These are phyloP conservation scores for Mycosarcoma mackinlayi DNA, from an alignment of 1,284 basidiomycete genomes.

Conservation along the genomic window DNA sequence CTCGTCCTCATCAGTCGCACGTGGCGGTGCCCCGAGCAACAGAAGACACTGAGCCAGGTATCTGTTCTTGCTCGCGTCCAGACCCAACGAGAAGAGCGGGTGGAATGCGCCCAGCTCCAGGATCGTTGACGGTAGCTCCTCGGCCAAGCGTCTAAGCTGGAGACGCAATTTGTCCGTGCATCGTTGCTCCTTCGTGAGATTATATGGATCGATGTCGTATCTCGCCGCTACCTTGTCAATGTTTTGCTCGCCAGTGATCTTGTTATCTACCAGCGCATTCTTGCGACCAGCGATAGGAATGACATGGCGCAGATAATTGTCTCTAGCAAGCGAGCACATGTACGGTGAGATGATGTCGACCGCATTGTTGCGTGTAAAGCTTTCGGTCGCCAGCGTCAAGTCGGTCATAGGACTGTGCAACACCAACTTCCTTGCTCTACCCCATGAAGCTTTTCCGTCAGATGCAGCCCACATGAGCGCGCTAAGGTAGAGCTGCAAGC, in stretches of 20 bases:
- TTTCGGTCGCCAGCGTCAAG: slow-evolving; percentile 13
- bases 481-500: slow-evolving; percentile 28
- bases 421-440: slow-evolving; percentile 23
- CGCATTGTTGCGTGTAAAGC: slow-evolving; percentile 9
- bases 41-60: slow-evolving; percentile 27
- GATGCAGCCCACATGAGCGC: slow-evolving; percentile 18
- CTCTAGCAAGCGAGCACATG: slow-evolving; percentile 31
- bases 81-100: slow-evolving; percentile 24
- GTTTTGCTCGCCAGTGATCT: neutral
- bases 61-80: slow-evolving; percentile 10
- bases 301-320: slow-evolving; percentile 36
- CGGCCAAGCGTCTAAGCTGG: slow-evolving; percentile 12
- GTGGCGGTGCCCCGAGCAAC: slow-evolving; percentile 2
- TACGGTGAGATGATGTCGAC: slow-evolving; percentile 31
- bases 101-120: slow-evolving; percentile 30
- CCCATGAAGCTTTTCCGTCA: neutral
- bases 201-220: slow-evolving; percentile 17
- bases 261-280: neutral
- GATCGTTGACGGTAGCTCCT: slow-evolving; percentile 19
- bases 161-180: neutral
- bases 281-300: slow-evolving; percentile 7
- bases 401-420: slow-evolving; percentile 35
- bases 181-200: neutral
- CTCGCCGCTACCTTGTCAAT: slow-evolving; percentile 1
- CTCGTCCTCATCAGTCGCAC: neutral